phyloP scores from a whole-genome alignment of 148 eudicot species.

The Salicornia ramosissima region DNA sequence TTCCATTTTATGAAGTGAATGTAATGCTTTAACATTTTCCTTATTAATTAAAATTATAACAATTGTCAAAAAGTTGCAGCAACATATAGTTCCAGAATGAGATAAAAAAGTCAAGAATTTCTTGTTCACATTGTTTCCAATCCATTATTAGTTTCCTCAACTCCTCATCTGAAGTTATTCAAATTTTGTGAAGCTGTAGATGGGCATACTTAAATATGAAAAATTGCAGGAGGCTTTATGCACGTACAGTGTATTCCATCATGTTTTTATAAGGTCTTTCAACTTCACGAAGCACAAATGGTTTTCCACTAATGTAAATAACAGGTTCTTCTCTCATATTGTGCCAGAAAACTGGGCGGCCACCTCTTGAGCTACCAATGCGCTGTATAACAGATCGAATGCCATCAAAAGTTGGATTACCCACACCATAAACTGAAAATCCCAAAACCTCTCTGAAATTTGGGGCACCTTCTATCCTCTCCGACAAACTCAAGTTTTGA shows the following conservation, averaged over 20 bases:
- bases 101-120: background rate
- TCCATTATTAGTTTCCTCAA: background rate
- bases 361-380: slow-evolving; percentile 64
- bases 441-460: slow-evolving; percentile 92
- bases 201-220: slow-evolving; percentile 5
- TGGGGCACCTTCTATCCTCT: slow-evolving; percentile 97
- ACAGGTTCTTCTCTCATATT: slow-evolving; percentile 99
- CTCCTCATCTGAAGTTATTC: background rate
- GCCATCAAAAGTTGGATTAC: slow-evolving; percentile 89
- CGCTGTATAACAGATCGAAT: slow-evolving; percentile 81
- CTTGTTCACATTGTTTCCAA: slow-evolving; percentile 4
- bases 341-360: slow-evolving; percentile 88
- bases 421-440: slow-evolving; percentile 95
- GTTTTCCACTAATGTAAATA: slow-evolving; percentile 90
- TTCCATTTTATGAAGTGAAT: no score
- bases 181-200: background rate
- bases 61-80: background rate
- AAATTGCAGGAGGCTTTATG: slow-evolving; percentile 7
- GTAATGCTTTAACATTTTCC: no score
- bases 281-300: slow-evolving; percentile 98
- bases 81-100: background rate
- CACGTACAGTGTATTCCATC: slow-evolving; percentile 84
- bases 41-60: no score
- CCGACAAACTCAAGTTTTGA: slow-evolving; percentile 66
- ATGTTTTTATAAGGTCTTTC: slow-evolving; percentile 96